Evolutionary conservation across 345 rosid genomes (phyloP), one percentile per base, ranked within the genome.

Genomic region (Brassica cretica): DNA sequence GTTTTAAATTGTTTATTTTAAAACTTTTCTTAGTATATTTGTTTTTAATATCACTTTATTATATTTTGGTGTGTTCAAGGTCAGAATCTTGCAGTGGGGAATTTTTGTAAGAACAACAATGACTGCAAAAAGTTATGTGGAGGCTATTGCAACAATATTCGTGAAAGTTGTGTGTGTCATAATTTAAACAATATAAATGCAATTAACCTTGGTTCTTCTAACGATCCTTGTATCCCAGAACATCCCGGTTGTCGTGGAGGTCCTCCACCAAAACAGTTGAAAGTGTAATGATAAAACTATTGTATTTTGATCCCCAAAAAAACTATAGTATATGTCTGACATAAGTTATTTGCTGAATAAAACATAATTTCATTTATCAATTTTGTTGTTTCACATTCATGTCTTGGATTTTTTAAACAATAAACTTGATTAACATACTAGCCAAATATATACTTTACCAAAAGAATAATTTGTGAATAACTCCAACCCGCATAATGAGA

Each of bases 241-340:
- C 8, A 51, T 51, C 56, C 56, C 56, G 56, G 56, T 51, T 51
- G 56, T 51, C 56, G 56, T 51, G 56, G 56, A n/a, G 56, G 56
- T n/a, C 56, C 56, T 51, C 56, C 56, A 51, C 56, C 56, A n/a
- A 15, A 51, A 51, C 19, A 51, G 2, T 46, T 51, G 6, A 51
- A 51, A 51, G 56, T 51, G 56, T 51, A 51, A 51, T n/a, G 56
- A 51, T 51, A 51, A 51, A 41, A 27, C 30, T 27, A 27, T 27
- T 27, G 30, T 27, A 27, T 27, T 27, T 27, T 3, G 30, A 27
- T 27, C 30, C 30, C 30, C 4, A 27, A 27, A 27, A 27, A 27
- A 4, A 27, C 30, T 27, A 27, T 27, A 3, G 30, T 27, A 27
- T 27, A 27, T 27, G 30, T 27, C 30, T 27, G 30, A 27, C 30